These are phyloP conservation scores for Fragilaria radians DNA, from an alignment of 108 stramenopile species.

Conservation along the genomic window DNA sequence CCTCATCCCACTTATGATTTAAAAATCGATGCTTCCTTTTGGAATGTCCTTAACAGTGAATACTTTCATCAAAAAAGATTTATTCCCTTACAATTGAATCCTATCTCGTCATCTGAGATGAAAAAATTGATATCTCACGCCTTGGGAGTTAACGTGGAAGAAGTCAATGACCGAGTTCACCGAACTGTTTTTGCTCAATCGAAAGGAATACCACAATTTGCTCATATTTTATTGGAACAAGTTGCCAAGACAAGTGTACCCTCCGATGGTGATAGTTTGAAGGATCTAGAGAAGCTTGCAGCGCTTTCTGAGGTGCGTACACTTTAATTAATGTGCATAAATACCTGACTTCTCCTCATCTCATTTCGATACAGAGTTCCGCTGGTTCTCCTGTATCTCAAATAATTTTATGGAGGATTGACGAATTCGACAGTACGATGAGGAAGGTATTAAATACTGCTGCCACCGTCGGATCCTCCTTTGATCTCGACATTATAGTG, in stretches of 20 bases:
- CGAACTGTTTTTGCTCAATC: slow-evolving; percentile 31
- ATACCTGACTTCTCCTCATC: too few species aligned
- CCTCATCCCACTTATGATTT: slow-evolving; percentile 16
- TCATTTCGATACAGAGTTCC: too few species aligned
- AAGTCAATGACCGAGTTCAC: slow-evolving; percentile 32
- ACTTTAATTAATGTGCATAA: too few species aligned
- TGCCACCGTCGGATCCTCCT: slow-evolving; percentile 47
- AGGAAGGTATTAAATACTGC: slow-evolving; percentile 43
- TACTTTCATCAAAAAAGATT: slow-evolving; percentile 18
- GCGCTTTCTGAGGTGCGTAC: not conserved
- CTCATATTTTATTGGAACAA: slow-evolving; percentile 38
- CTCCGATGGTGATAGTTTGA: slow-evolving; percentile 10
- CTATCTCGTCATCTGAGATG: slow-evolving; percentile 41
- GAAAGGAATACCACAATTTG: slow-evolving; percentile 60
- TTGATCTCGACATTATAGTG: slow-evolving; percentile 26
- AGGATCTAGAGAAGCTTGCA: slow-evolving; percentile 3
- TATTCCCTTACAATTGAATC: slow-evolving; percentile 28
- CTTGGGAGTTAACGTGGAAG: slow-evolving; percentile 24
- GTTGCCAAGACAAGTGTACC: too few species aligned
- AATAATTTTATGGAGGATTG: slow-evolving; percentile 42
- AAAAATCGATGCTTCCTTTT: slow-evolving; percentile 34
- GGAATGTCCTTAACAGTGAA: slow-evolving; percentile 27
- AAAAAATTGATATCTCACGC: slow-evolving; percentile 31
- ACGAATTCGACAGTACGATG: slow-evolving; percentile 38
- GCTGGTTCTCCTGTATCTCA: slow-evolving; percentile 17